Evolutionary conservation across 2,329 filamentous ascomycete genomes (phyloP).

Genomic region (Penicillium aurantiogriseum): DNA sequence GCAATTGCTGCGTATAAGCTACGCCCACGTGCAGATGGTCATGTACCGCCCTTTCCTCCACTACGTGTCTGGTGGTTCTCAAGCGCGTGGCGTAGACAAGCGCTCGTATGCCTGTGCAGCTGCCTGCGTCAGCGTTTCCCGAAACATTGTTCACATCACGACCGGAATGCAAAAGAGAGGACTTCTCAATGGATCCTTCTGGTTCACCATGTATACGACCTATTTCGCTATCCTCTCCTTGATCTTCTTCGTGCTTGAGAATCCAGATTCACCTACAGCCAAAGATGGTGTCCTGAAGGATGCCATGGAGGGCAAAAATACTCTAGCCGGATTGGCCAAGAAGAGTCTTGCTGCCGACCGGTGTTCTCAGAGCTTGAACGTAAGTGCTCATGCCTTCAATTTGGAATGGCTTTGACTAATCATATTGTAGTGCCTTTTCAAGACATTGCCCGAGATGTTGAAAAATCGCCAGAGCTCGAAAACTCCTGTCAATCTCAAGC

Average conservation of each 20-base stretch:
- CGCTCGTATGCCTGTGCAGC: constrained; percentile 65
- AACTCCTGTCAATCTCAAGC: constrained; percentile 50
- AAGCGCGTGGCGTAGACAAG: constrained; percentile 55
- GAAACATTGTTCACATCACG: constrained; percentile 66
- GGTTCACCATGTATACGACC: constrained; percentile 68
- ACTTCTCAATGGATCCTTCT: constrained; percentile 62
- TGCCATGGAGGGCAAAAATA: constrained; percentile 78
- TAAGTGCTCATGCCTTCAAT: constrained; percentile 46
- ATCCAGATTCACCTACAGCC: constrained; percentile 59
- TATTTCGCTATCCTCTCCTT: constrained; percentile 66
- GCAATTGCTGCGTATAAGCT: constrained; percentile 62
- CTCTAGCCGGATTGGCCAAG: constrained; percentile 73
- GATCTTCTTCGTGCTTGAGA: constrained; percentile 64
- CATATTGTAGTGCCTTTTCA: constrained; percentile 67
- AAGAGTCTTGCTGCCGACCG: constrained; percentile 86
- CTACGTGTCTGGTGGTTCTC: constrained; percentile 56
- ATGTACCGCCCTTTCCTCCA: constrained; percentile 66
- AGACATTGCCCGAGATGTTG: constrained; percentile 73
- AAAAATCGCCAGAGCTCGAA: constrained; percentile 54
- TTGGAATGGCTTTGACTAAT: constrained; percentile 1
- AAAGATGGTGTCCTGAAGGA: constrained; percentile 76
- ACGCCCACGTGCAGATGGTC: constrained; percentile 63
- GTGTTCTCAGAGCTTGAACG: constrained; percentile 73
- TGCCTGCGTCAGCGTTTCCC: constrained; percentile 63
- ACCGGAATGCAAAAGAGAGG: constrained; percentile 63